Base-by-base conservation (phyloP, 352 stramenopile species). In the Lagenidium sp. region DNA sequence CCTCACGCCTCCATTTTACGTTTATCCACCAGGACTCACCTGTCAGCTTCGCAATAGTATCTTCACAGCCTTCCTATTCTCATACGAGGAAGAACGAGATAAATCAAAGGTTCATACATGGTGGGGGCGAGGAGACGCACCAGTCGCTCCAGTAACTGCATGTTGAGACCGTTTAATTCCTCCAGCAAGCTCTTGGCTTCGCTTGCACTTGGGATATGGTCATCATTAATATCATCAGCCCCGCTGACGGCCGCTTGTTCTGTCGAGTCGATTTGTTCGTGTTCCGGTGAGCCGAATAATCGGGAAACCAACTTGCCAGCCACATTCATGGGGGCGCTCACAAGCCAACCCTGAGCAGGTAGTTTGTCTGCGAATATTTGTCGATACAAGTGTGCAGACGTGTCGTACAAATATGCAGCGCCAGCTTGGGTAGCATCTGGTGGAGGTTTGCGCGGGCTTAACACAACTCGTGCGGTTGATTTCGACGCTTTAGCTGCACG, bases 121-220 rank as follows among this genome's bases (percentile, higher is more conserved):
- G n/a, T n/a, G n/a, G n/a, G n/a, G n/a, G n/a, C n/a, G n/a, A n/a
- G n/a, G n/a, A n/a, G n/a, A 53, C 57, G 13, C 60, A 90, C 77
- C 67, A 90, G 59, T 23, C 78, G 68, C 44, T 86, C 71, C 44
- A 91, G 71, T 1, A 91, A 51, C 59, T 85, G 67, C 78, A 91
- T 88, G 26, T 91, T 91, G 13, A 91, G 67, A 0, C 73, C 73
- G 50, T 91, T 91, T 7, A 91, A 63, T 41, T 91, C 78, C 44
- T 91, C 72, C 21, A 91, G 50, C 34, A 91, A 61, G 37, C 75
- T 91, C 21, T 75, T 82, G n/a, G 67, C 67, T 25, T 88, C 67
- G 7, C 53, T 43, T 18, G 40, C 41, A 22, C 31, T 70, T 51
- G 44, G 18, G 1, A 48, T 15, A 2, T 46, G 28, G 1, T 79